Percentiles rank a stretch among this genome's conserved stretches.
Conservation (phyloP, 805 yeast species). For the Wickerhamomyces chaumierensis region DNA sequence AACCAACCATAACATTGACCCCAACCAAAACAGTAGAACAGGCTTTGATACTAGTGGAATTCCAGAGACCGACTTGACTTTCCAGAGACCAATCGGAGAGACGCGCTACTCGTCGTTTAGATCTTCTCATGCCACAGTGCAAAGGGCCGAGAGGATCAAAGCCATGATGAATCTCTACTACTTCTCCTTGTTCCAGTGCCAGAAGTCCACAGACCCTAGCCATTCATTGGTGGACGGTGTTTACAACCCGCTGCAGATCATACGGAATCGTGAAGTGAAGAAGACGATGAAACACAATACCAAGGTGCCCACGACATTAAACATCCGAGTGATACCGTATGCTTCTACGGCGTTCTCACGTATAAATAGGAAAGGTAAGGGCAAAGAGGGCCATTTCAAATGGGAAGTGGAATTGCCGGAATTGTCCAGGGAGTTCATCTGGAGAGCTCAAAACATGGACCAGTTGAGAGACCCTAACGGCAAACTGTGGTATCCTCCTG, state of each 20-base stretch:
- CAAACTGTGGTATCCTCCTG: constrained; percentile 38
- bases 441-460: constrained; percentile 47
- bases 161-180: constrained; percentile 21
- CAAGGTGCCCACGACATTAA: constrained; percentile 33
- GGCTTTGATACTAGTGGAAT: constrained; percentile 12
- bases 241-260: constrained; percentile 76
- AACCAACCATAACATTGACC: constrained; percentile 31
- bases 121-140: constrained; percentile 26
- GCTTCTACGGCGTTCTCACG: constrained; percentile 54
- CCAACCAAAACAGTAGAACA: constrained; percentile 1
- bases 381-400: constrained; percentile 20
- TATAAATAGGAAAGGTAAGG: constrained; percentile 13
- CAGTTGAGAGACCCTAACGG: constrained; percentile 36
- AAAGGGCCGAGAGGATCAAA: constrained; percentile 39
- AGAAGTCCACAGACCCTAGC: constrained; percentile 7
- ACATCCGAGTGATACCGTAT: constrained; percentile 40
- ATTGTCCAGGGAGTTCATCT: constrained; percentile 39
- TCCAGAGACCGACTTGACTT: not conserved
- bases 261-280: constrained; percentile 57
- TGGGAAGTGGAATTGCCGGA: constrained; percentile 65
- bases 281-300: too few relatives aligned
- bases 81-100: constrained; percentile 6
- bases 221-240: constrained; percentile 45
- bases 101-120: too few relatives aligned
- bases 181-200: constrained; percentile 14